Percentiles rank a stretch among this genome's conserved stretches.
These are phyloP conservation scores for Violaceomyces palustris DNA, from an alignment of 1,284 basidiomycete species.

Conservation along the genomic window DNA sequence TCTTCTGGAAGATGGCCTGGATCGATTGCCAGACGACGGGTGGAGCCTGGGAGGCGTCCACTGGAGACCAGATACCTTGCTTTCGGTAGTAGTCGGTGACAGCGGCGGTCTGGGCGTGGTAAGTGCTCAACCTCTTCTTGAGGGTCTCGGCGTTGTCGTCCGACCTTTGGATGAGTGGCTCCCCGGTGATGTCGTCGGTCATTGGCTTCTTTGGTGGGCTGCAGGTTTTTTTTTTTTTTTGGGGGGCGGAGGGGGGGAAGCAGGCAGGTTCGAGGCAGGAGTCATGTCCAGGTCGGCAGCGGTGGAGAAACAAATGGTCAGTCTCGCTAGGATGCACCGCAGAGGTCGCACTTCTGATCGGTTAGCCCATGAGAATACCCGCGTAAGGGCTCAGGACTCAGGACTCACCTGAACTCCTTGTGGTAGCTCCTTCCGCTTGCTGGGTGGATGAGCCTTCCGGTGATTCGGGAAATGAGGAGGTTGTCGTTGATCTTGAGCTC, in stretches of 20 bases:
- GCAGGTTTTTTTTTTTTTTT: too few relatives aligned
- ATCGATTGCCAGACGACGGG: slow-evolving; percentile 84
- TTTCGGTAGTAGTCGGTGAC: slow-evolving; percentile 96
- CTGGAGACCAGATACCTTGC: slow-evolving; percentile 63
- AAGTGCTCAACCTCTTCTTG: slow-evolving; percentile 77
- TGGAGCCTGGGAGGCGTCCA: slow-evolving; percentile 91
- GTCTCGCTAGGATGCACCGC: too few relatives aligned
- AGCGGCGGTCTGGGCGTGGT: slow-evolving; percentile 87
- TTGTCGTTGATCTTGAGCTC: slow-evolving; percentile 90
- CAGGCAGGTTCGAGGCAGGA: too few relatives aligned
- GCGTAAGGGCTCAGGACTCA: too few relatives aligned
- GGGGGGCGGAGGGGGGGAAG: too few relatives aligned
- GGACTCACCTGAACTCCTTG: slow-evolving; percentile 81
- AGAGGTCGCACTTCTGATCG: too few relatives aligned
- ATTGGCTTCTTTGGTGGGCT: slow-evolving; percentile 90
- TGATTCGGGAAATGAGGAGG: slow-evolving; percentile 93
- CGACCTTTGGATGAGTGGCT: slow-evolving; percentile 67
- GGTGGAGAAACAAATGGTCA: too few relatives aligned
- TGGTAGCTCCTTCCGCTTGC: slow-evolving; percentile 87
- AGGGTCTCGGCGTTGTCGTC: slow-evolving; percentile 69
- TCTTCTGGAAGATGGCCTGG: slow-evolving; percentile 53
- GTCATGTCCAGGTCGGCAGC: too few relatives aligned
- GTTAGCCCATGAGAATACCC: too few relatives aligned
- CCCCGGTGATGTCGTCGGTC: slow-evolving; percentile 89
- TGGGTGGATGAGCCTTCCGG: slow-evolving; percentile 88